These are phyloP conservation scores for Silene coronaria DNA, from an alignment of 179 eudicot genomes.

Conservation along the genomic window DNA sequence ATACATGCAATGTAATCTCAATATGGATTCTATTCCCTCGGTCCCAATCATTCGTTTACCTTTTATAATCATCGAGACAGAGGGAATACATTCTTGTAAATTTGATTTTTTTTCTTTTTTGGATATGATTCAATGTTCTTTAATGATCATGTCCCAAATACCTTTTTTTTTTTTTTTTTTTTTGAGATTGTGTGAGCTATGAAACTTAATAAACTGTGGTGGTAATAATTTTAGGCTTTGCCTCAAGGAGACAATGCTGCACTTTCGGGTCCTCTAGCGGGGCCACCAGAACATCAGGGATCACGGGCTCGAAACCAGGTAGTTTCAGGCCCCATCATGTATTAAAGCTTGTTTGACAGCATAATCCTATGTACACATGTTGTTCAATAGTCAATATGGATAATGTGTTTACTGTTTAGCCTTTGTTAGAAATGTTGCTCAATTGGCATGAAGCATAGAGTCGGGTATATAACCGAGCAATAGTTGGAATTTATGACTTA, in stretches of 20 bases:
- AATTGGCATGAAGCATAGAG: neutral
- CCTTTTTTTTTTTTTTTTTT: neutral
- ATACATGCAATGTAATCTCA: neutral
- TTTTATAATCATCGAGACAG: too few relatives aligned
- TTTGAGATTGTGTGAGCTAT: neutral
- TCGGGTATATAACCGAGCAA: neutral
- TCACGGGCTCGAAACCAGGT: conserved; percentile 37
- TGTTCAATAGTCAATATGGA: neutral
- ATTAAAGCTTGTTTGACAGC: neutral
- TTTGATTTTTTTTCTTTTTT: neutral
- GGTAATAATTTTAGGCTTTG: conserved; percentile 27
- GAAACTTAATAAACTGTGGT: neutral
- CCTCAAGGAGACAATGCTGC: conserved; percentile 33
- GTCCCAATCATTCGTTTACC: too few relatives aligned
- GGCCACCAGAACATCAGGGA: conserved; percentile 33
- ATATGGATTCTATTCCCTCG: neutral
- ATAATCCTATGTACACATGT: neutral
- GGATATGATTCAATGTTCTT: conserved; percentile 11
- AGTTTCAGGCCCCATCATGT: neutral
- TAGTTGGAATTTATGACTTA: neutral
- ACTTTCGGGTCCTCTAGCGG: conserved; percentile 23
- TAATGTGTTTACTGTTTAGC: neutral
- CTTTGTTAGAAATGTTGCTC: neutral
- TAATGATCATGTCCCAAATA: conserved; percentile 13
- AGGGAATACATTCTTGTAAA: neutral